Evolutionary conservation across 192 early-diverging fungal species (phyloP), one percentile per base, ranked within the genome.

Genomic region (Coemansia sp.): DNA sequence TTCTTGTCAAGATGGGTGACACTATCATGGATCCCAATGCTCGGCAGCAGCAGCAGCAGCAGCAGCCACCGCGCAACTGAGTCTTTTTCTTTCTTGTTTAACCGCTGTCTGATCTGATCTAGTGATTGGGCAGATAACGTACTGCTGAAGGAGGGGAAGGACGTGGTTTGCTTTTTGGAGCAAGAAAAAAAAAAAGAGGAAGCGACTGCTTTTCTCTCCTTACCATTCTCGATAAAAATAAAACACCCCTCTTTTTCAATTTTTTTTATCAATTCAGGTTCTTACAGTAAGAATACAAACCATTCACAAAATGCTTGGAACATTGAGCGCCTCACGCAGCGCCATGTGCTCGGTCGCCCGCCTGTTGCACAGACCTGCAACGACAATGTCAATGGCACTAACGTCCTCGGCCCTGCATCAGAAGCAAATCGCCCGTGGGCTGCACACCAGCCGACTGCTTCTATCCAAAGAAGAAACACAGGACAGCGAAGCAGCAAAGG

Each of bases 1-100:
- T 67, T 38, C 62, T 81, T 52, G 36, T 62, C 42, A 61, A 63
- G 40, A 69, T 81, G 67, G 76, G 71, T 10, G 58, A 63, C 15
- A 66, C 41, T 36, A 74, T 79, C 38, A 61, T 66, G 52, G 64
- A 71, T 50, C 73, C 78, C 3, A 57, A 53, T 36, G 49, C 61
- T 2, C 65, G 57, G 32, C 71, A 66, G 53, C 77, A 67, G 19
- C 75, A 73, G 41, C 76, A 67, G 56, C 64, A 59, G 38, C 62
- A 67, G 38, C 61, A 67, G 50, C 45, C 35, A 13, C 38, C 11
- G 9, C 11, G 7, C 50, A 33, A 43, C 55, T 33, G n/a, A 14
- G 5, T 38, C 5, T 66, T 19, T 54, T 60, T 63, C 17, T 40
- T 40, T 40, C 38, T 11, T 11, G 11, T 11, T 40, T 6, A 40